A percentile compares a stretch with the other conserved stretches of the same genome.
phyloP scores from a whole-genome alignment of 139 green algal genomes.

The Picochlorum sp. region DNA sequence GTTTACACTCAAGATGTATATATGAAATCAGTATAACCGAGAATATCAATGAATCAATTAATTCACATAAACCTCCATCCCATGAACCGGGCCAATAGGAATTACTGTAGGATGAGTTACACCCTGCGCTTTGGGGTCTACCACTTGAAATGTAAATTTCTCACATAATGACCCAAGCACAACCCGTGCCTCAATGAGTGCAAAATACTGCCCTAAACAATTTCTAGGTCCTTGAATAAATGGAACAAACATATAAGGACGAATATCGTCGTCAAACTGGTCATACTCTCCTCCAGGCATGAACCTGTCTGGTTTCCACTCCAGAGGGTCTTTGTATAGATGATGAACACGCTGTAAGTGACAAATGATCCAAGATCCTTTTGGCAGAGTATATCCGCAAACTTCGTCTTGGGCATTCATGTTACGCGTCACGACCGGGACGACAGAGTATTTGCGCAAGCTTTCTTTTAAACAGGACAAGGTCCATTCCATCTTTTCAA shows the following conservation, averaged over 20 bases:
- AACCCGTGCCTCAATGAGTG: slow-evolving; percentile 75
- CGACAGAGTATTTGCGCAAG: slow-evolving; percentile 75
- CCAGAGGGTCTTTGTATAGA: slow-evolving; percentile 59
- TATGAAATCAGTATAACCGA: no score
- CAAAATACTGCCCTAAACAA: slow-evolving; percentile 83
- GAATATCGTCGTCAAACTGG: slow-evolving; percentile 57
- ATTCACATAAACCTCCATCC: slow-evolving; percentile 47
- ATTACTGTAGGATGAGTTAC: slow-evolving; percentile 55
- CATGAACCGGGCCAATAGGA: slow-evolving; percentile 54
- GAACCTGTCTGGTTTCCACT: slow-evolving; percentile 76
- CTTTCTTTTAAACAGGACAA: slow-evolving; percentile 72
- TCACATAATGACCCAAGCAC: slow-evolving; percentile 64
- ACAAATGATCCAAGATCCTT: slow-evolving; percentile 50
- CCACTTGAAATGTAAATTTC: slow-evolving; percentile 60
- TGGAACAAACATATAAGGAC: slow-evolving; percentile 84
- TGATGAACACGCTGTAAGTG: slow-evolving; percentile 67
- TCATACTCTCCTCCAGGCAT: slow-evolving; percentile 79
- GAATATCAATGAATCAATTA: neutral
- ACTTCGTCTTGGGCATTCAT: slow-evolving; percentile 42
- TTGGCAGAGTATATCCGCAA: slow-evolving; percentile 50
- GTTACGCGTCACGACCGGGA: slow-evolving; percentile 80
- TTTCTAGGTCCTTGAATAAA: slow-evolving; percentile 92
- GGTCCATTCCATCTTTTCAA: slow-evolving; percentile 70
- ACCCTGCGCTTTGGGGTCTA: slow-evolving; percentile 12
- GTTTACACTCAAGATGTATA: no score